These are phyloP conservation scores for Naegleria fowleri DNA, from an alignment of 208 protist genomes.

Conservation along the genomic window DNA sequence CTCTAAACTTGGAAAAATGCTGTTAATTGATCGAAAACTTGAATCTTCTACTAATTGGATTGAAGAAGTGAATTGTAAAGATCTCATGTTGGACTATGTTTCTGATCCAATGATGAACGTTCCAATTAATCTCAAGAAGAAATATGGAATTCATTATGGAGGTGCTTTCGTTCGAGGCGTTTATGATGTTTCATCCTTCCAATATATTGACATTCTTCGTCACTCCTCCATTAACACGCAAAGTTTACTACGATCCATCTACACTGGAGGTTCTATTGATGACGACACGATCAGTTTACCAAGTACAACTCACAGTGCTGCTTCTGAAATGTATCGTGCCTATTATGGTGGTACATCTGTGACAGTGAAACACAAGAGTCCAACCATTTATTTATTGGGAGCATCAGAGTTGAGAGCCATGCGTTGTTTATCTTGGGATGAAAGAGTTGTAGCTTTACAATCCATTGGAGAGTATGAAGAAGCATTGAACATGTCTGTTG, in stretches of 20 bases:
- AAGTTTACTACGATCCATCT: neutral
- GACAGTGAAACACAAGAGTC: neutral
- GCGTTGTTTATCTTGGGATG: neutral
- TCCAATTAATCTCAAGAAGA: neutral
- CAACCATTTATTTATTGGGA: neutral
- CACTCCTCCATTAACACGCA: neutral
- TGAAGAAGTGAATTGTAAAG: neutral
- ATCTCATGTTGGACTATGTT: neutral
- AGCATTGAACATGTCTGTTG: slow-evolving; percentile 8
- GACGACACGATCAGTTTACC: neutral
- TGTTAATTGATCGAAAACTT: neutral
- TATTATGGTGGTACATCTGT: neutral
- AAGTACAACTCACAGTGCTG: neutral
- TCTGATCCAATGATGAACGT: neutral
- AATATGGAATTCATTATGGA: neutral
- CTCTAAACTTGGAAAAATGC: neutral
- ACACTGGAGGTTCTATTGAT: neutral
- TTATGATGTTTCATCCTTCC: neutral
- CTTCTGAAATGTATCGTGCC: neutral
- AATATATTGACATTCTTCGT: neutral
- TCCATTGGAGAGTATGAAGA: slow-evolving; percentile 9
- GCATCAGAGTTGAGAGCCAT: neutral
- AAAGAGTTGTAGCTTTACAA: neutral
- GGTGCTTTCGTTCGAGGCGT: neutral
- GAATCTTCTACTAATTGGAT: neutral